Evolutionary conservation across 352 stramenopile species (phyloP), one percentile per base, ranked within the genome.

Genomic region (Globisporangium yorkense): DNA sequence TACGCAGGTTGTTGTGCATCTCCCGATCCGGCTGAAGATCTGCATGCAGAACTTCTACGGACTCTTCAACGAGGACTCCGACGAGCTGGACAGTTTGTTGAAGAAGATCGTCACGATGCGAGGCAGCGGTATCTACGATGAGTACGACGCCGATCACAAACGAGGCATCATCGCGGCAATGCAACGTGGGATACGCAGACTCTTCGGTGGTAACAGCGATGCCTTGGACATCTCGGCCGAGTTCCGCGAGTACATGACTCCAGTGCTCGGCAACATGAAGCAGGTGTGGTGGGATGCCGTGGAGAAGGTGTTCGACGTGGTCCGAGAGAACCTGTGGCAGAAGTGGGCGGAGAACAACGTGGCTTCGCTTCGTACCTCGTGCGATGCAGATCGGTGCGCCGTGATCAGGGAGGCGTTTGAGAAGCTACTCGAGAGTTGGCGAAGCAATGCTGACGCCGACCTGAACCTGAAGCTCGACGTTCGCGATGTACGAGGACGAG

Each of bases 281-380:
- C 41, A 45, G 7, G 68, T 71, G 39, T 80, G 71, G 69, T 68
- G 66, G 58, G 51, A 66, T 54, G 65, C 58, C 5, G 49, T 78
- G 16, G 54, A 78, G 54, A 74, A 54, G 41, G 40, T 46, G 2
- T 46, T 75, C 51, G 67, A 55, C 24, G 62, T 48, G 13, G 65
- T 20, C 13, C 70, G 43, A 61, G 57, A 20, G 16, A 27, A 24
- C 10, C 29, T 59, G 3, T 46, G 41, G 31, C 46, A 51, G 37
- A 54, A 59, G 41, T 40, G 18, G 54, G 46, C 45, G 31, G 8
- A 5, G 13, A 24, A 39, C 16, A 46, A 47, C 9, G n/a, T 51
- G 37, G 10, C 5, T 7, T 24, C 20, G 10, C 39, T 60, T 27
- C 48, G 21, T 18, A 18, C 9, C 10, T 44, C 44, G n/a, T 59